Base-by-base conservation (phyloP, 2,329 filamentous ascomycete genomes). In the Colletotrichum limetticola region DNA sequence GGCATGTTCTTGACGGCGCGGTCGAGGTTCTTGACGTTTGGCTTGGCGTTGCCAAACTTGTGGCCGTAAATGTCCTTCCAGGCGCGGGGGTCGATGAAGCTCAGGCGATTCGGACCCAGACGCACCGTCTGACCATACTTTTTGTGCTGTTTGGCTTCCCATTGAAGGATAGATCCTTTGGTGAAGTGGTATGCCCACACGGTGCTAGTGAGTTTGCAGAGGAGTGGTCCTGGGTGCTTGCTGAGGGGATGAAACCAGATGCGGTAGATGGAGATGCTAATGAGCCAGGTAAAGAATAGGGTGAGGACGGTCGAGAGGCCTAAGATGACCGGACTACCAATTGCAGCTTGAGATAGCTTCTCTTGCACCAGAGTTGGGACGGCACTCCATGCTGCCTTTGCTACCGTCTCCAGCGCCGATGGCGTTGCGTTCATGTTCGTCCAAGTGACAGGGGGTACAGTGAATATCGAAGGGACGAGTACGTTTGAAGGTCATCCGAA, bases 191-290 rank as follows among this genome's bases (percentile, higher is more conserved):
- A 57, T 16, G 60, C 60, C 62, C 26, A 68, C 12, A 58, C 49
- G 58, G 24, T 14, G 49, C 30, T 30, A 4, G 55, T 57, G 5
- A 68, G 56, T 14, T 42, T 61, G 9, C n/a, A 22, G 58, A 61
- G 37, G 14, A 61, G 58, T 11, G 78, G 78, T 22, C 78, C 78
- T 11, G 78, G 78, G 57, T 76, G 78, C 56, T 77, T 75, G 63
- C 75, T 71, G 42, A 81, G 75, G 12, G 78, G 79, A 71, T 82
- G 80, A 71, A 81, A 78, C 75, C 77, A 81, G 37, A 80, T 66
- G 72, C 79, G 79, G 74, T 80, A 80, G 53, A 79, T 71, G 16
- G 55, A 26, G 55, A 30, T 30, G 14, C 55, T 57, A 12, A 57
- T 19, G 12, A 57, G 55, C 22, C 26, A 57, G 24, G 55, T 16